A percentile compares a stretch with the other conserved stretches of the same genome.
phyloP scores from a whole-genome alignment of 2,329 filamentous ascomycete genomes.

The Epichloe hybrida region DNA sequence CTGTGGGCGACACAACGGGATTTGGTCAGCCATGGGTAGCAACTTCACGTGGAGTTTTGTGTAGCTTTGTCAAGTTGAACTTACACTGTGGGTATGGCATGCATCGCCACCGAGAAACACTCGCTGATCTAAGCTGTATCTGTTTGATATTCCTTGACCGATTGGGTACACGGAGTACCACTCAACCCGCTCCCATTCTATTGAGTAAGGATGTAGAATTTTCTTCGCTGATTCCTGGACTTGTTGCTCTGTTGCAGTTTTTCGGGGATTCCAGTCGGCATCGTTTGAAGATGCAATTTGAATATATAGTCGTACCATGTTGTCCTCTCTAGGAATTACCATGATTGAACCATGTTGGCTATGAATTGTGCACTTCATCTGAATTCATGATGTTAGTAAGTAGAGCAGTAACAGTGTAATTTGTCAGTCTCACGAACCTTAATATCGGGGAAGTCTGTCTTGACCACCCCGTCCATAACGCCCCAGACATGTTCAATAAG shows the following conservation, averaged over 20 bases:
- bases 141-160: constrained; percentile 57
- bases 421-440: constrained; percentile 32
- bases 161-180: constrained; percentile 72
- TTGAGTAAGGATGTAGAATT: constrained; percentile 52
- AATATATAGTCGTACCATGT: constrained; percentile 57
- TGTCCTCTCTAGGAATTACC: constrained; percentile 61
- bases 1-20: constrained; percentile 24
- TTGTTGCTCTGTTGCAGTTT: constrained; percentile 45
- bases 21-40: not conserved
- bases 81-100: constrained; percentile 64
- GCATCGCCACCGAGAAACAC: constrained; percentile 67
- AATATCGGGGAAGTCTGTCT: constrained; percentile 66
- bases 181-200: constrained; percentile 53
- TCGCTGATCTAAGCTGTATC: constrained; percentile 52
- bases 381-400: not conserved
- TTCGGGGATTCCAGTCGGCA: constrained; percentile 47
- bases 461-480: constrained; percentile 60
- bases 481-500: constrained; percentile 62
- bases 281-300: constrained; percentile 51
- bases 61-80: constrained; percentile 13
- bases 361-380: constrained; percentile 67
- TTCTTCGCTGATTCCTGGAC: constrained; percentile 52
- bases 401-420: constrained; percentile 17
- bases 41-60: not conserved
- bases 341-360: constrained; percentile 63